Evolutionary conservation across 228 moss, liverwort and hornwort genomes (phyloP), one percentile per base, ranked within the genome.

Genomic region (Sphagnum magellanicum): DNA sequence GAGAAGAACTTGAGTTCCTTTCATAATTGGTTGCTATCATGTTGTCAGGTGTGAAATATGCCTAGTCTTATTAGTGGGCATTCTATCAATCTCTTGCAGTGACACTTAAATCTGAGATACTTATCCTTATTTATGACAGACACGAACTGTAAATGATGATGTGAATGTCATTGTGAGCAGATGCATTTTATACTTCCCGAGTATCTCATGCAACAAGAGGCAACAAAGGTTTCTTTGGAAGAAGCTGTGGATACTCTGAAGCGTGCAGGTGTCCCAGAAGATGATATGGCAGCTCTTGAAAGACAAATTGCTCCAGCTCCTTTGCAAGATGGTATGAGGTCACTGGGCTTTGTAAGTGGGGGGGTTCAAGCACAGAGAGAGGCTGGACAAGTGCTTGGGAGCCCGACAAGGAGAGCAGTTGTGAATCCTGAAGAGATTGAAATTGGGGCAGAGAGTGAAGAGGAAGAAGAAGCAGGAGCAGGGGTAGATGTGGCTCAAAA

Each of bases 111-210:
- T 2, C 32, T 32, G 32, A 32, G 32, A 32, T 3, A 32, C 32
- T 32, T 32, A 32, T 32, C 32, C 32, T 32, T 32, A 32, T 32
- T 32, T 32, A 32, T 32, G 32, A 32, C 3, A 32, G 32, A 32
- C 11, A 11, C 13, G 7, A 14, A 53, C n/a, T 62, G 16, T 14
- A 48, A 59, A 9, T 4, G 4, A 47, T 63, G 16, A 50, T 48
- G 17, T 51, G 50, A 52, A 4, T 51, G 4, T 47, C 50, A 8
- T 14, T 16, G 11, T 79, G 52, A 9, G 16, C 87, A 98, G 98
- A 94, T 94, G 92, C 98, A 98, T 74, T 93, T 98, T 62, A 98
- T 98, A 73, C 83, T 98, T 61, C 94, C 94, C 6, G 94, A 98
- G 73, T 94, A 98, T 63, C 81, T 98, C 51, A 98, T 98, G 98